Base-by-base conservation (phyloP, 768 basidiomycete genomes). In the Kwoniella dejecticola region DNA sequence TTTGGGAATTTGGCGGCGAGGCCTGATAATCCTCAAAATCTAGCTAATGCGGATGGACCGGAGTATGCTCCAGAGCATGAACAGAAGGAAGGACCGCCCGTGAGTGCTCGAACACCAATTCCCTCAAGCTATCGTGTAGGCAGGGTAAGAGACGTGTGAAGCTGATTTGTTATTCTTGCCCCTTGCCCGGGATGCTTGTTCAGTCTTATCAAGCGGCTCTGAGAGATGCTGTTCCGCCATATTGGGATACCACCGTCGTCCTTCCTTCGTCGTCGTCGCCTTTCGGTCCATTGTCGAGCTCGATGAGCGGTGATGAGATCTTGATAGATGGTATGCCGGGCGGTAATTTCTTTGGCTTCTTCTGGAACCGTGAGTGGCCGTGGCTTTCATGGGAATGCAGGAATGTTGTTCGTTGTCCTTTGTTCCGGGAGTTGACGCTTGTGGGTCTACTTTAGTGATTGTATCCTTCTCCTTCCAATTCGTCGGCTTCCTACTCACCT, bases 391-490 rank as follows among this genome's bases (percentile, higher is more conserved):
- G 19, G 5, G 23, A 17, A n/a, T n/a, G n/a, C n/a, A n/a, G n/a
- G n/a, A n/a, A n/a, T n/a, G n/a, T n/a, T n/a, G n/a, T n/a, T n/a
- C n/a, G n/a, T 36, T 36, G 7, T 36, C 33, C 15, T 36, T 36
- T 36, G 7, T 36, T 15, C 7, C 33, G 7, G 33, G 6, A 24
- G 13, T 11, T 38, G 1, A 42, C 26, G 36, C 52, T 53, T n/a
- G n/a, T n/a, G 38, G 41, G 23, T 17, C 2, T 42, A 13, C 2
- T 92, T 80, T 71, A 85, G 64, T 82, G 85, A 84, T 93, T 81
- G 87, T 91, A 59, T 94, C 91, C 6, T 89, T 89, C 81, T 91
- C 93, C 81, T 98, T 99, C 88, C 93, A 97, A 80, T 94, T 97
- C 78, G 84, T 95, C 71, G 94, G 81, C 30, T 82, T 82, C 79